Evolutionary conservation across 1,139 yeast genomes (phyloP).

Genomic region (Yamadazyma buinensis): DNA sequence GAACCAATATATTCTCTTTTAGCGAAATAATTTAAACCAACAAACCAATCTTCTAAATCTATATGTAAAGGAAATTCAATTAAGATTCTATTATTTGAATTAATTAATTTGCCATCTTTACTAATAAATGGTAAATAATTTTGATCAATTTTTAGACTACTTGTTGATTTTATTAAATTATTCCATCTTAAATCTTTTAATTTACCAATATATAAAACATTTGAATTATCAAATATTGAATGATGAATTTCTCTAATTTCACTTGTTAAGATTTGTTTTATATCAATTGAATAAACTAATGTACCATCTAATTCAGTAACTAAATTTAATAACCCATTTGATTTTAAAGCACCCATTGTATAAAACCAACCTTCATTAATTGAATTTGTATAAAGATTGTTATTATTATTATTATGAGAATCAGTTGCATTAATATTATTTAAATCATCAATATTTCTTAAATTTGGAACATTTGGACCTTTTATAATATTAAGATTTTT

Average conservation of each 20-base stretch:
- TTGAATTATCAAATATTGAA: slow-evolving; percentile 59
- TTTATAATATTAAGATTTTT: slow-evolving; percentile 37
- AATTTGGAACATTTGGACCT: slow-evolving; percentile 45
- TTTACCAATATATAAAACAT: slow-evolving; percentile 57
- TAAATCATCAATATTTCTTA: slow-evolving; percentile 5
- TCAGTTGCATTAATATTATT: not conserved
- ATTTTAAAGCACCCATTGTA: slow-evolving; percentile 68
- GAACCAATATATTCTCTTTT: slow-evolving; percentile 53
- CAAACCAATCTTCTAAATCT: slow-evolving; percentile 83
- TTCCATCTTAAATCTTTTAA: slow-evolving; percentile 50
- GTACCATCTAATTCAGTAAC: slow-evolving; percentile 66
- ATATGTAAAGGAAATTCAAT: slow-evolving; percentile 65
- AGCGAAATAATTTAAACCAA: slow-evolving; percentile 67
- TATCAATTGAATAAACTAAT: slow-evolving; percentile 58
- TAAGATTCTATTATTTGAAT: slow-evolving; percentile 41
- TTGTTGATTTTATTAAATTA: slow-evolving; percentile 33
- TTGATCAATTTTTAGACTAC: slow-evolving; percentile 22
- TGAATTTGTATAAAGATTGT: not conserved
- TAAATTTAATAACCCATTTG: slow-evolving; percentile 63
- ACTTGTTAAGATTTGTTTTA: slow-evolving; percentile 53
- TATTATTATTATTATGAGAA: too few relatives aligned
- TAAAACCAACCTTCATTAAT: slow-evolving; percentile 66
- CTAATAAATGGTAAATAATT: slow-evolving; percentile 23
- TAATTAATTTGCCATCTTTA: slow-evolving; percentile 32
- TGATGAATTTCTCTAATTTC: slow-evolving; percentile 69